Evolutionary conservation across 345 rosid genomes (phyloP).

Genomic region (Murraya paniculata): DNA sequence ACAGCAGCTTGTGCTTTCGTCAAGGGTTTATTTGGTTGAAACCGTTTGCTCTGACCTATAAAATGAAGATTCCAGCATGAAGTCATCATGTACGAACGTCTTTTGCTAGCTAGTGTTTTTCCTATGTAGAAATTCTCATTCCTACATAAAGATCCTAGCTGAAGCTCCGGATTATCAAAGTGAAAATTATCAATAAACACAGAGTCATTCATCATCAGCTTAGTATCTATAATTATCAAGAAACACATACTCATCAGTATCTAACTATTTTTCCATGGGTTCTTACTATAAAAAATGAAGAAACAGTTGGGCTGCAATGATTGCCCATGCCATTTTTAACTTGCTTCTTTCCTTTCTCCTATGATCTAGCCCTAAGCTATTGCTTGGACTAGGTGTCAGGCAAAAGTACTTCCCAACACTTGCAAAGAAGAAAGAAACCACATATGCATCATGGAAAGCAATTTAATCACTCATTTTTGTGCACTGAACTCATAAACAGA

Average conservation of each 20-base stretch:
- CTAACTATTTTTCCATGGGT: not conserved
- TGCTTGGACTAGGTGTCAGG: not conserved
- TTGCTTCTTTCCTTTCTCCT: not conserved
- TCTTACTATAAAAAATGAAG: not conserved
- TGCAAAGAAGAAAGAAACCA: not conserved
- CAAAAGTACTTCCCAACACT: not conserved
- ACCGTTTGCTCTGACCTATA: constrained; percentile 77
- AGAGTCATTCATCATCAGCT: not conserved
- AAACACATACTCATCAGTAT: not conserved
- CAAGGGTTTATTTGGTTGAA: constrained; percentile 76
- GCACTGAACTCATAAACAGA: not conserved
- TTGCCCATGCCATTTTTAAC: not conserved
- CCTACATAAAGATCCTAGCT: not conserved
- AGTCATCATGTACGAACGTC: not conserved
- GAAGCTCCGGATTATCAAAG: not conserved
- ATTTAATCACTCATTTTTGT: not conserved
- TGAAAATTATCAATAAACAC: not conserved
- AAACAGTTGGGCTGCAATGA: not conserved
- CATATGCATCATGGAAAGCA: not conserved
- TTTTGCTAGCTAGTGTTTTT: constrained; percentile 2
- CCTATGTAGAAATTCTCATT: not conserved
- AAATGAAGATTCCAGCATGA: constrained; percentile 9
- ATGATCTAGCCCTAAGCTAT: not conserved
- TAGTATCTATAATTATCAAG: not conserved
- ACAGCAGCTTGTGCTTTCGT: constrained; percentile 87